Evolutionary conservation across 1,284 basidiomycete genomes (phyloP).

Genomic region (Fomitiporia mediterranea): DNA sequence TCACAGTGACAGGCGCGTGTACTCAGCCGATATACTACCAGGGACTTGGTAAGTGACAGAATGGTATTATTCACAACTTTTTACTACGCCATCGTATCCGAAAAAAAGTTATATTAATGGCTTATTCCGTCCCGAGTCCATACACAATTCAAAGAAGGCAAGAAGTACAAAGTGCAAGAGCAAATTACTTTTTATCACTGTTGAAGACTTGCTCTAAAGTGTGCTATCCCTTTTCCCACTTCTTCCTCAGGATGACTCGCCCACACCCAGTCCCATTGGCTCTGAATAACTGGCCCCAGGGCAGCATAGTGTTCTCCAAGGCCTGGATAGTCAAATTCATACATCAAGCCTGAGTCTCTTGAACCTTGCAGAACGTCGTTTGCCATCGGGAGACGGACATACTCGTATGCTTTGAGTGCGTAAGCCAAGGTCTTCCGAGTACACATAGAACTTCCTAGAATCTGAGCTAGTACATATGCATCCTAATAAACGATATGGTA

Average conservation of each 20-base stretch:
- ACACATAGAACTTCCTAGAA: slow-evolving; percentile 26
- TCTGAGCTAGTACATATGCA: slow-evolving; percentile 29
- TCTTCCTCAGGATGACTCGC: slow-evolving; percentile 28
- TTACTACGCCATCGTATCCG: too few relatives aligned
- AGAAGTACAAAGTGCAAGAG: too few relatives aligned
- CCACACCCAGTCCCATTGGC: slow-evolving; percentile 35
- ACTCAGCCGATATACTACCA: slow-evolving; percentile 25
- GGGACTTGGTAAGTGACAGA: slow-evolving; percentile 16
- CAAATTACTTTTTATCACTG: not conserved
- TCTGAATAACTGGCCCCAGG: slow-evolving; percentile 34
- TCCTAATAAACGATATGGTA: slow-evolving; percentile 24
- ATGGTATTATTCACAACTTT: not conserved
- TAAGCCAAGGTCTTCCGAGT: slow-evolving; percentile 24
- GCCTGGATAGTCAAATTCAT: slow-evolving; percentile 33
- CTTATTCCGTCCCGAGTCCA: too few relatives aligned
- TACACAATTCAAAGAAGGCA: too few relatives aligned
- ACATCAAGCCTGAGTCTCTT: slow-evolving; percentile 36
- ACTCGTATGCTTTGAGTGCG: slow-evolving; percentile 33
- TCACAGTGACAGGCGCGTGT: slow-evolving; percentile 21
- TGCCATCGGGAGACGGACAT: slow-evolving; percentile 33
- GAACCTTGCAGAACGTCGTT: slow-evolving; percentile 33
- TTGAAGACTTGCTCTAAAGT: not conserved
- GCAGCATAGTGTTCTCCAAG: slow-evolving; percentile 31
- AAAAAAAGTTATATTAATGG: too few relatives aligned
- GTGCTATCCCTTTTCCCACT: slow-evolving; percentile 21